Evolutionary conservation across 2,329 filamentous ascomycete genomes (phyloP).

Genomic region (Paramyrothecium roridum): DNA sequence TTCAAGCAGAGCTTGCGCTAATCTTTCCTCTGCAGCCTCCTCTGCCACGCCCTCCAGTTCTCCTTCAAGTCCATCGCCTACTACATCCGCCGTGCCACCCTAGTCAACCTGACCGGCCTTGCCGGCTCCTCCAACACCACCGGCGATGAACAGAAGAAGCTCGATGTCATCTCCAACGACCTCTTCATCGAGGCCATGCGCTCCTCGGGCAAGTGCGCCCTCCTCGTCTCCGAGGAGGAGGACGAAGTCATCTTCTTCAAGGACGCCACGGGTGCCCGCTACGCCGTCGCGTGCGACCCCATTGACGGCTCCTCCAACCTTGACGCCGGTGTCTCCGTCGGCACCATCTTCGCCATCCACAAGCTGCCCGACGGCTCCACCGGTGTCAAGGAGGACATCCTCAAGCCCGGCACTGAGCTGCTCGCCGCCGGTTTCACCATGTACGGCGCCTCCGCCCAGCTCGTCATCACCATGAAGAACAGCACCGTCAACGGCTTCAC

Average conservation of each 20-base stretch:
- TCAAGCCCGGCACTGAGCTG: slow-evolving; percentile 86
- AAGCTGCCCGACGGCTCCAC: slow-evolving; percentile 75
- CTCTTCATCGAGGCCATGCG: slow-evolving; percentile 95
- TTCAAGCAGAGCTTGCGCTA: neutral
- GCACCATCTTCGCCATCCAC: slow-evolving; percentile 95
- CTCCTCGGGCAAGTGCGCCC: slow-evolving; percentile 82
- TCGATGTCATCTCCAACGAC: slow-evolving; percentile 98
- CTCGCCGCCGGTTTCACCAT: slow-evolving; percentile 98
- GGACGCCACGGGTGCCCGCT: slow-evolving; percentile 71
- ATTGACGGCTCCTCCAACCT: slow-evolving; percentile 98
- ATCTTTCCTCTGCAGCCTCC: slow-evolving; percentile 55
- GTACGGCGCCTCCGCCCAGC: slow-evolving; percentile 95
- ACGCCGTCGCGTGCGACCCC: slow-evolving; percentile 94
- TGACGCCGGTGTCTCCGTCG: slow-evolving; percentile 95
- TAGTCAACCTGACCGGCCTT: slow-evolving; percentile 93
- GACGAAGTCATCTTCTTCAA: slow-evolving; percentile 89
- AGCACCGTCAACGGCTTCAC: slow-evolving; percentile 96
- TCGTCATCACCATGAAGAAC: slow-evolving; percentile 95
- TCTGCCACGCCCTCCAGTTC: slow-evolving; percentile 97
- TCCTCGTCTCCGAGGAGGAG: slow-evolving; percentile 97
- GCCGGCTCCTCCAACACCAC: slow-evolving; percentile 94
- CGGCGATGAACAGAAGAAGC: slow-evolving; percentile 98
- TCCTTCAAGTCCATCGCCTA: slow-evolving; percentile 99
- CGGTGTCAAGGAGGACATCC: slow-evolving; percentile 79
- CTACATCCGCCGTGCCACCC: slow-evolving; percentile 93